Conservation (phyloP, 2,329 filamentous ascomycete species). For the Aspergillus sp. region DNA sequence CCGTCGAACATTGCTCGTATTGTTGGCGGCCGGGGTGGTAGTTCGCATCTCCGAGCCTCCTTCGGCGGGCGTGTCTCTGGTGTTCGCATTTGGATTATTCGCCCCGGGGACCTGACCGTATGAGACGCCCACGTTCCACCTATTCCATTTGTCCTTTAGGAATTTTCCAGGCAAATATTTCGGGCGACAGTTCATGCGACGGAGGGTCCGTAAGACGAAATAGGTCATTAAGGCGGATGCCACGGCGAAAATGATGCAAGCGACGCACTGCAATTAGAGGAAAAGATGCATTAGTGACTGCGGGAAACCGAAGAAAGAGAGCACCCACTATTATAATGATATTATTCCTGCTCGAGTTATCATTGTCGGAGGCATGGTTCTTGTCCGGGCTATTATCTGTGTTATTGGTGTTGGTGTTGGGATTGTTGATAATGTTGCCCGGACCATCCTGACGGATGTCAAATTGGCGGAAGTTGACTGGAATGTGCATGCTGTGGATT, state of each 20-base stretch:
- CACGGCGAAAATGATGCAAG: conserved; percentile 35
- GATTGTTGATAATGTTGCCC: background rate
- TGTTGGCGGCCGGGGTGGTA: conserved; percentile 10
- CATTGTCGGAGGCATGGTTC: background rate
- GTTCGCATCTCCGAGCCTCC: conserved; percentile 33
- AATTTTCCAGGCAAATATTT: conserved; percentile 55
- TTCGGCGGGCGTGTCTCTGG: conserved; percentile 30
- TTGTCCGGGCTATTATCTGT: background rate
- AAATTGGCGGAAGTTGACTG: conserved; percentile 20
- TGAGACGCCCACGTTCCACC: conserved; percentile 49
- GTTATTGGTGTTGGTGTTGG: background rate
- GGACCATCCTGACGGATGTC: conserved; percentile 19
- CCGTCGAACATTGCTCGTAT: conserved; percentile 62
- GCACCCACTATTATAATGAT: conserved; percentile 35
- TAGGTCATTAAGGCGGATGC: conserved; percentile 34
- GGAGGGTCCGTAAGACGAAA: conserved; percentile 46
- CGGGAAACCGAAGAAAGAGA: background rate
- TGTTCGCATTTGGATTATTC: conserved; percentile 24
- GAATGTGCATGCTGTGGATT: conserved; percentile 25
- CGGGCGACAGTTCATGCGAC: conserved; percentile 49
- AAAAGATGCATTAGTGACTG: conserved; percentile 11
- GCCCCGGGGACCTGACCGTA: conserved; percentile 44
- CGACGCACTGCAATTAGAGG: conserved; percentile 24
- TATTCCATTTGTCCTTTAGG: conserved; percentile 55
- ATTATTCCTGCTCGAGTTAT: conserved; percentile 21